phyloP scores from a whole-genome alignment of 2,329 filamentous ascomycete species.

The Acrocalymma vagum region DNA sequence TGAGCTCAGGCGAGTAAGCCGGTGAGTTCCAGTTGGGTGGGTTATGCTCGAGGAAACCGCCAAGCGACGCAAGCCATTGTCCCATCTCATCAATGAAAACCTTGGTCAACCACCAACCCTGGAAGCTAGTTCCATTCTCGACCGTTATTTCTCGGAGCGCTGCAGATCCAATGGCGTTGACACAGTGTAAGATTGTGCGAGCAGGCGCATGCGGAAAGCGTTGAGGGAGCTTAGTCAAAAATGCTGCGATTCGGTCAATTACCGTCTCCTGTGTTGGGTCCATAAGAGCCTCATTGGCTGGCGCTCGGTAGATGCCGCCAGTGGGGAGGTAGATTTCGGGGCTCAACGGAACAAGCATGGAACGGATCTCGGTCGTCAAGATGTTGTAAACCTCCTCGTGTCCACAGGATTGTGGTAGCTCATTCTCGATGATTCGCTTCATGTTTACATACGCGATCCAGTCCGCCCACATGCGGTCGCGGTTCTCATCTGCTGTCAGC shows the following conservation, averaged over 20 bases:
- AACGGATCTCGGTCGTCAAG: constrained; percentile 68
- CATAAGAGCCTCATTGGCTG: constrained; percentile 29
- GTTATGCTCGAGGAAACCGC: constrained; percentile 78
- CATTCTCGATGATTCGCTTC: constrained; percentile 64
- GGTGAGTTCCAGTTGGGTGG: constrained; percentile 38
- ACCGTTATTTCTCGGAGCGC: constrained; percentile 85
- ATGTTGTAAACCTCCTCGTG: constrained; percentile 66
- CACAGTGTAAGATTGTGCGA: constrained; percentile 77
- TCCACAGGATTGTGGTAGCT: constrained; percentile 61
- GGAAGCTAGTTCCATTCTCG: constrained; percentile 79
- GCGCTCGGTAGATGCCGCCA: constrained; percentile 54
- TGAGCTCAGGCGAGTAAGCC: constrained; percentile 34
- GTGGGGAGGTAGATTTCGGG: constrained; percentile 72
- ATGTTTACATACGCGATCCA: constrained; percentile 74
- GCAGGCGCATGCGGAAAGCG: constrained; percentile 79
- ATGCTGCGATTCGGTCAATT: constrained; percentile 79
- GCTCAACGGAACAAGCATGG: constrained; percentile 73
- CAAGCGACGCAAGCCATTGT: constrained; percentile 86
- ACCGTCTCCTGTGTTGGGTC: constrained; percentile 59
- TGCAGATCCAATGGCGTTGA: constrained; percentile 77
- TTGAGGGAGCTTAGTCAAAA: constrained; percentile 72
- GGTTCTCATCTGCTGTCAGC: constrained; percentile 85
- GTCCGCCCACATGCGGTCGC: constrained; percentile 95
- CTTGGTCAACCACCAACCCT: constrained; percentile 95
- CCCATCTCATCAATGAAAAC: constrained; percentile 97